Base-by-base conservation (phyloP, 140 eudicot genomes). In the Bidens hawaiensis region DNA sequence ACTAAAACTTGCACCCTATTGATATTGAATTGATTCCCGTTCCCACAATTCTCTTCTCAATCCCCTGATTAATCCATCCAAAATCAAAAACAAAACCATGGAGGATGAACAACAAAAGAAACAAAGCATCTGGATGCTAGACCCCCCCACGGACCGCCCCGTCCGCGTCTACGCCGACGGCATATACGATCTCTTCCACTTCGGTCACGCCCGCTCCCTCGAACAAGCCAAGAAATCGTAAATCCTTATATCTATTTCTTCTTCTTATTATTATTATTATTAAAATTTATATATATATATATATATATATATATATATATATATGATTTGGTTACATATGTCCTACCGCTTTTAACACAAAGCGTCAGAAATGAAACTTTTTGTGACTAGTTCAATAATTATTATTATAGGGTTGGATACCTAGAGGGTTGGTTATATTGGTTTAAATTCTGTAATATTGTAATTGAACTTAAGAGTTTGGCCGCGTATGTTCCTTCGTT, bases 211-310 rank as follows among this genome's bases (percentile, higher is more conserved):
- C 15, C 77, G 81, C 5, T 76, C 81, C 50, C 77, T 76, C 4
- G 81, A 76, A 31, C 81, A 76, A 76, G 81, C 81, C 46, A 76
- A 76, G 55, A 70, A 70, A 70, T 76, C 81, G 81, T 76, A 70
- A 49, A 10, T 23, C 15, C 22, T 57, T 4, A 23, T n/a, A 3
- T 18, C 40, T 21, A 6, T 56, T 53, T 69, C 33, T 0, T 52
- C 1, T 6, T 34, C 36, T 12, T n/a, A n/a, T n/a, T n/a, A n/a
- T n/a, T n/a, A n/a, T n/a, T n/a, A n/a, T n/a, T n/a, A n/a, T n/a
- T n/a, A n/a, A n/a, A n/a, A n/a, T n/a, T n/a, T n/a, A n/a, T n/a
- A n/a, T n/a, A n/a, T n/a, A n/a, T n/a, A n/a, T n/a, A n/a, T n/a
- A n/a, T n/a, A n/a, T n/a, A n/a, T n/a, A n/a, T n/a, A n/a, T n/a